Evolutionary conservation across 257 asterid species (phyloP), one percentile per base, ranked within the genome.

Genomic region (Vinca minor): DNA sequence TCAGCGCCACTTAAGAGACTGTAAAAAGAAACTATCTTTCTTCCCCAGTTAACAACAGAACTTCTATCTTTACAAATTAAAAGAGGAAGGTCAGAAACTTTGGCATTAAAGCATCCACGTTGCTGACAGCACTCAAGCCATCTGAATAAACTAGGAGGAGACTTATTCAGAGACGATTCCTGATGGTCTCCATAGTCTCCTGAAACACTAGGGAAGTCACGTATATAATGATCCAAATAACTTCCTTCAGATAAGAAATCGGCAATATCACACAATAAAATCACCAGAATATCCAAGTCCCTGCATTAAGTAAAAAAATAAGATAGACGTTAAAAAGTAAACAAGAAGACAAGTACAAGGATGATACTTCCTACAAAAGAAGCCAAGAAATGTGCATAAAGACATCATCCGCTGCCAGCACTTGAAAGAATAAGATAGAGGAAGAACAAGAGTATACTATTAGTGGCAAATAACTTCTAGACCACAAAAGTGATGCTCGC

Each of bases 1-100:
- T 82, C 92, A 4, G 91, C 91, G 52, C 98, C 98, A 71, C 92
- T 87, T 75, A 93, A 79, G 52, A 93, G 86, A 76, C 97, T 85
- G 69, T 89, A 93, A 76, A 89, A 93, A 12, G 95, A 79, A 67
- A 89, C 85, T 69, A 89, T 76, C 82, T 93, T 89, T 64, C 96
- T 75, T 52, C 89, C 91, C 98, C 95, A 93, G 80, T 73, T 82
- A 69, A 80, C 84, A 54, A 76, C 75, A 62, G 87, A 85, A 82
- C 75, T 80, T 70, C 94, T 88, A 74, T 76, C 91, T 81, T 80
- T 87, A 66, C 82, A 60, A 65, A 89, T 78, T 74, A 93, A 74
- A 74, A 49, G 68, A 11, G 98, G 97, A 55, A 93, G 91, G 77
- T 89, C 89, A 56, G 68, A 73, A 49, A 59, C 65, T 73, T 76